phyloP scores from a whole-genome alignment of 108 stramenopile genomes.

The Nitzschia sp. region DNA sequence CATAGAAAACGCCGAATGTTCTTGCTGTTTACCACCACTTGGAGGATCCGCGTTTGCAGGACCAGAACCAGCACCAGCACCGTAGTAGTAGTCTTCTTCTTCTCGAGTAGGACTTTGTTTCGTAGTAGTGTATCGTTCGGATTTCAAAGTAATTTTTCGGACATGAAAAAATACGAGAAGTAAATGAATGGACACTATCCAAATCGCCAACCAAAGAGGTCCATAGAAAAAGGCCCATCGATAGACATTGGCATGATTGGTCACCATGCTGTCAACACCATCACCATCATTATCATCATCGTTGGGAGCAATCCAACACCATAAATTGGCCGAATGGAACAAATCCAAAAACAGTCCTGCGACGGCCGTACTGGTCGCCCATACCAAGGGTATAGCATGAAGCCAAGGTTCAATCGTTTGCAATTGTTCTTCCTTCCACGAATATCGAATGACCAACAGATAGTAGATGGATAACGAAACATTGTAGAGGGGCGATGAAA shows the following conservation, averaged over 20 bases:
- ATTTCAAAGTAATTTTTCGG: background rate
- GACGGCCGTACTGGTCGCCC: slow-evolving; percentile 30
- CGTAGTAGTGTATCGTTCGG: background rate
- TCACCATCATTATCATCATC: background rate
- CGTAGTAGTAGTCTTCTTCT: no score
- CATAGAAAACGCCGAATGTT: no score
- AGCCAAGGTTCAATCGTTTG: slow-evolving; percentile 10
- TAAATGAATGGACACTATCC: background rate
- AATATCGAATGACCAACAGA: slow-evolving; percentile 37
- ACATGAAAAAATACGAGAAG: background rate
- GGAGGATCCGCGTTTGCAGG: no score
- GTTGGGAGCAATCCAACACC: slow-evolving; percentile 36
- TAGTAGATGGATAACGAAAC: slow-evolving; percentile 39
- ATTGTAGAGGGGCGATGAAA: slow-evolving; percentile 32
- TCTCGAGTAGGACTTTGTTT: no score
- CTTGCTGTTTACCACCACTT: no score
- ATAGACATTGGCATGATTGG: slow-evolving; percentile 6
- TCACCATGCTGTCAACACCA: no score
- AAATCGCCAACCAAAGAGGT: slow-evolving; percentile 35
- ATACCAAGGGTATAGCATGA: slow-evolving; percentile 25
- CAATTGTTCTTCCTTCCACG: slow-evolving; percentile 31
- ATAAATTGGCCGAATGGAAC: slow-evolving; percentile 26
- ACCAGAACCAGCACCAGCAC: no score
- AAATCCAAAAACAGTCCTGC: slow-evolving; percentile 12
- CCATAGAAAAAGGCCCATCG: slow-evolving; percentile 47